Percentiles rank a stretch among this genome's conserved stretches.
Evolutionary conservation across 768 basidiomycete genomes (phyloP).

Genomic region (Podaxis rugospora): DNA sequence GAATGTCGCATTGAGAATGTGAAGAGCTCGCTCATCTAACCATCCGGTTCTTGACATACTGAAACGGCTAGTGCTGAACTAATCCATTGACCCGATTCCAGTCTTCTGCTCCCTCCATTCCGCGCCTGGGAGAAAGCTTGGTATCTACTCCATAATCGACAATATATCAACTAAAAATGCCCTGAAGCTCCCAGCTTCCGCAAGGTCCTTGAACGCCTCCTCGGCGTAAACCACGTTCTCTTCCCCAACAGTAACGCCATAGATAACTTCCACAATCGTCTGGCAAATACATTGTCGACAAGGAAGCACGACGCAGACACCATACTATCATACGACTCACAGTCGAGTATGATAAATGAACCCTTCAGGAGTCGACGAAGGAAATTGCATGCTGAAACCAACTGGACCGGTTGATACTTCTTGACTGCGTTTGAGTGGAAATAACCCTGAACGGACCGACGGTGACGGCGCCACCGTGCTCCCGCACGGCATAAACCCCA

Average conservation of each 20-base stretch:
- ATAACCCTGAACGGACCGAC: constrained; percentile 1
- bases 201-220: constrained; percentile 23
- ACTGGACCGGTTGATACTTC: constrained; percentile 20
- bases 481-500: constrained; percentile 16
- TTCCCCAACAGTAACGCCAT: constrained; percentile 29
- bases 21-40: too few relatives aligned
- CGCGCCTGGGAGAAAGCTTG: not conserved
- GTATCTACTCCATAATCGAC: not conserved
- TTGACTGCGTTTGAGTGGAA: constrained; percentile 4
- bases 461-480: constrained; percentile 15
- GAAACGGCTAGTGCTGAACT: not conserved
- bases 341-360: constrained; percentile 21
- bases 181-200: constrained; percentile 25
- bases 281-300: constrained; percentile 26
- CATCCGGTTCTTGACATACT: not conserved
- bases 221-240: constrained; percentile 26
- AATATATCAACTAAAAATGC: not conserved
- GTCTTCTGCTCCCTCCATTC: not conserved
- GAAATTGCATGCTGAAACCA: constrained; percentile 18
- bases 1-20: too few relatives aligned
- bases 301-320: not conserved
- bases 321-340: constrained; percentile 14
- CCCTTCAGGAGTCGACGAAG: constrained; percentile 17
- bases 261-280: constrained; percentile 30
- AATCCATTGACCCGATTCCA: not conserved